Evolutionary conservation across 352 stramenopile genomes (phyloP).

Genomic region (Peronosclerospora sorghi): DNA sequence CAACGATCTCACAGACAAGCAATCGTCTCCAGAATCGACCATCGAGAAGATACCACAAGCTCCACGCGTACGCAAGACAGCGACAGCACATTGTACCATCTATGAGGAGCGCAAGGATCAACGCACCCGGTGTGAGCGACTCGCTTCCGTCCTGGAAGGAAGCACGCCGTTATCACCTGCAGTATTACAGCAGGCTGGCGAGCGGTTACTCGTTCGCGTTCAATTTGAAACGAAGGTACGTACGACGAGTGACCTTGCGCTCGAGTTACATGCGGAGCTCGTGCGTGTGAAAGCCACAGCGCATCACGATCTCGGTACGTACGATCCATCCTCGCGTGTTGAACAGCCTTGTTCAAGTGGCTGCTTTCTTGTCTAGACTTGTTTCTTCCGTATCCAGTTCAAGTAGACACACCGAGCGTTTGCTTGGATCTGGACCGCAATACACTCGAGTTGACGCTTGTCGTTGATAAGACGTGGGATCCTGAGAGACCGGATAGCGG

Average conservation of each 20-base stretch:
- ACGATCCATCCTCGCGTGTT: neutral
- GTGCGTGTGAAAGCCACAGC: slow-evolving; percentile 31
- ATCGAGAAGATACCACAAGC: slow-evolving; percentile 1
- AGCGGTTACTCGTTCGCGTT: slow-evolving; percentile 27
- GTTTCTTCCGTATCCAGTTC: slow-evolving; percentile 60
- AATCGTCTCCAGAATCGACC: slow-evolving; percentile 1
- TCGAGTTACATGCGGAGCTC: slow-evolving; percentile 43
- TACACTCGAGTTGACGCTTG: slow-evolving; percentile 22
- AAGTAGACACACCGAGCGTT: slow-evolving; percentile 20
- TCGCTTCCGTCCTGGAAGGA: slow-evolving; percentile 20
- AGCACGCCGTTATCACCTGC: slow-evolving; percentile 33
- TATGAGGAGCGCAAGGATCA: slow-evolving; percentile 22
- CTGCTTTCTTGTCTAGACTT: too few species aligned
- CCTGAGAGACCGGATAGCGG: slow-evolving; percentile 30
- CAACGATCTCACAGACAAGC: slow-evolving; percentile 4
- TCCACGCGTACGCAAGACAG: slow-evolving; percentile 13
- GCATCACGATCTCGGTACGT: slow-evolving; percentile 46
- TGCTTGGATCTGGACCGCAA: slow-evolving; percentile 26
- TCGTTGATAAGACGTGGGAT: slow-evolving; percentile 50
- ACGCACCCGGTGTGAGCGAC: slow-evolving; percentile 20
- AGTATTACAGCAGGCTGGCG: slow-evolving; percentile 23
- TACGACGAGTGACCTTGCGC: slow-evolving; percentile 20
- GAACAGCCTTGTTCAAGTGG: too few species aligned
- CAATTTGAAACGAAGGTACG: slow-evolving; percentile 28
- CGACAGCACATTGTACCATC: slow-evolving; percentile 25